Conservation (phyloP, 208 protist species). For the Herpetomonas muscarum region DNA sequence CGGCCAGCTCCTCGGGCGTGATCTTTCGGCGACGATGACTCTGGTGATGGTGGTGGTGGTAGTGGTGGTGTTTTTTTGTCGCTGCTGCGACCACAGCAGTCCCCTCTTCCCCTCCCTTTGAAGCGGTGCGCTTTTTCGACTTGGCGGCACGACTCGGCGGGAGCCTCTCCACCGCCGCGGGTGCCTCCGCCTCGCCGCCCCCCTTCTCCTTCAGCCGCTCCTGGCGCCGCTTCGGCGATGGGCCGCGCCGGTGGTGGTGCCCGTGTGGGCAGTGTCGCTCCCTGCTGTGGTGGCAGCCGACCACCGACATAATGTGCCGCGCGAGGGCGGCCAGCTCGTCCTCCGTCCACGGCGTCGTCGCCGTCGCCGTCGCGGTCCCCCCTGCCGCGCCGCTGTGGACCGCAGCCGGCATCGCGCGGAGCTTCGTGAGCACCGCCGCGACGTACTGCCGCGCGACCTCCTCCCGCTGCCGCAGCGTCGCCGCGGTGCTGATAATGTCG, state of each 20-base stretch:
- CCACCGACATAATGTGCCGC: conserved; percentile 5
- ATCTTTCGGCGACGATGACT: background rate
- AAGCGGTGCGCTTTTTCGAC: no score
- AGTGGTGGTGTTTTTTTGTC: background rate
- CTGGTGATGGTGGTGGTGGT: background rate
- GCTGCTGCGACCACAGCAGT: no score
- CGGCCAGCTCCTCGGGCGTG: background rate
- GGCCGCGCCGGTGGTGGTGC: no score
- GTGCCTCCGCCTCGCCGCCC: background rate
- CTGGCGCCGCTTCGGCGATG: background rate
- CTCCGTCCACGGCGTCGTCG: background rate
- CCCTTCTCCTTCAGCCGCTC: background rate
- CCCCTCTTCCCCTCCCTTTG: no score
- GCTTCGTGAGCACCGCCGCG: background rate
- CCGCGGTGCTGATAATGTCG: conserved; percentile 24
- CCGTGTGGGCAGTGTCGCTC: conserved; percentile 35
- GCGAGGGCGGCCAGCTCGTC: conserved; percentile 5
- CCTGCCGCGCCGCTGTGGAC: no score
- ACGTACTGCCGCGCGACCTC: background rate
- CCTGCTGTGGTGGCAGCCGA: conserved; percentile 23
- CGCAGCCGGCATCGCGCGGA: background rate
- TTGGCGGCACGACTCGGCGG: no score
- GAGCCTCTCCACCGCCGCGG: no score
- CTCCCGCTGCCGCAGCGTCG: conserved; percentile 19
- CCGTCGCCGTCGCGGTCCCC: background rate